Percentiles rank a stretch among this genome's conserved stretches.
phyloP scores from a whole-genome alignment of 306 rosid genomes.

The Quercus bicolor region DNA sequence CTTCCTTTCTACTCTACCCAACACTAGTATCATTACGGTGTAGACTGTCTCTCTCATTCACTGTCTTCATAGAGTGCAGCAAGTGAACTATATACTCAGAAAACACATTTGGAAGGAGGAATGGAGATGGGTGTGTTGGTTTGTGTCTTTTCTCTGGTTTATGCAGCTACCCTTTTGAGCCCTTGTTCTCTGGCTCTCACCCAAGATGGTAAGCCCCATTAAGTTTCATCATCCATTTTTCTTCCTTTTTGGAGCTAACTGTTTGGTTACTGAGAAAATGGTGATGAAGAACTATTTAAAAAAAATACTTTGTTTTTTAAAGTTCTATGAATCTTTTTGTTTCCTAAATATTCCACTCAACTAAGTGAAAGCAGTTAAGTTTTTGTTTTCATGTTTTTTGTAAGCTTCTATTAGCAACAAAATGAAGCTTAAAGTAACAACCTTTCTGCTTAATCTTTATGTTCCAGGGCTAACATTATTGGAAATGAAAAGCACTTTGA shows the following conservation, averaged over 20 bases:
- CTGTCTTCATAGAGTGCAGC: background rate
- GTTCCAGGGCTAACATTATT: constrained; percentile 68
- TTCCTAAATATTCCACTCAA: background rate
- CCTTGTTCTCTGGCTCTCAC: constrained; percentile 59
- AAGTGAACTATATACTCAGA: background rate
- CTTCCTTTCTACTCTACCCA: constrained; percentile 20
- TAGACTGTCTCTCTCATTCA: background rate
- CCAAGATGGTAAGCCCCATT: constrained; percentile 59
- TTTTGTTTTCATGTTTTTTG: background rate
- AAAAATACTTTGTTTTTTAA: background rate
- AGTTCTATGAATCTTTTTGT: background rate
- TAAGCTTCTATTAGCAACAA: background rate
- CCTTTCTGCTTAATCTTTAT: constrained; percentile 4
- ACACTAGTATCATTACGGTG: constrained; percentile 21
- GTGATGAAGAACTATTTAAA: background rate
- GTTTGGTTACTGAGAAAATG: background rate
- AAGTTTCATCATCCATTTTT: background rate
- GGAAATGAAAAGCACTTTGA: constrained; percentile 66
- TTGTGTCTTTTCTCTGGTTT: constrained; percentile 37
- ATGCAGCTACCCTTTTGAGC: constrained; percentile 21
- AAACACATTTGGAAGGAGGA: constrained; percentile 8
- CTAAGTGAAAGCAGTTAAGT: background rate
- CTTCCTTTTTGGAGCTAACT: background rate
- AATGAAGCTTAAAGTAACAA: constrained; percentile 15
- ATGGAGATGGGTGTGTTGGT: constrained; percentile 41